A percentile compares a stretch with the other conserved stretches of the same genome.
These are phyloP conservation scores for Allomyces macrogynus DNA, from an alignment of 192 early-diverging fungal species.

Conservation along the genomic window DNA sequence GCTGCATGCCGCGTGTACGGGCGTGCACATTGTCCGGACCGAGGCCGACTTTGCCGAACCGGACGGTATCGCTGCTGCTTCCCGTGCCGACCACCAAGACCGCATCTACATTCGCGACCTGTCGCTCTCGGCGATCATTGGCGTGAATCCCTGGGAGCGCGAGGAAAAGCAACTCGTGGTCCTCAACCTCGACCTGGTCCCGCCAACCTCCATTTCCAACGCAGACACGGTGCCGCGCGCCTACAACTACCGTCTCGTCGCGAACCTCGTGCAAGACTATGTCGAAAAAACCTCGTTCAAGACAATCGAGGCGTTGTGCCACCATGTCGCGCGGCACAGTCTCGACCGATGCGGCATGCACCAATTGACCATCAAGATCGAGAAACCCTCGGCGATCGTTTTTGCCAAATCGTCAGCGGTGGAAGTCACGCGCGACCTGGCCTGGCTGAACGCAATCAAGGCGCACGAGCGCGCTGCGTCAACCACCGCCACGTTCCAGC, in stretches of 20 bases:
- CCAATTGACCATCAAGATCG: conserved; percentile 73
- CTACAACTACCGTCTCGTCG: conserved; percentile 79
- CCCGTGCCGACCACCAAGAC: conserved; percentile 35
- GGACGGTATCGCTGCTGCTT: conserved; percentile 13
- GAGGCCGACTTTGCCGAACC: conserved; percentile 28
- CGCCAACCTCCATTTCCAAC: conserved; percentile 12
- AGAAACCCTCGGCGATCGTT: conserved; percentile 83
- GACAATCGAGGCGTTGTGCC: conserved; percentile 87
- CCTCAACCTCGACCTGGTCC: conserved; percentile 49
- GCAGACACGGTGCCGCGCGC: conserved; percentile 45
- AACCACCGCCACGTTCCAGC: neutral
- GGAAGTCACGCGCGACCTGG: conserved; percentile 59
- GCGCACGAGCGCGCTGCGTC: neutral
- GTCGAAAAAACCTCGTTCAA: conserved; percentile 76
- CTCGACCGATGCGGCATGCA: conserved; percentile 62
- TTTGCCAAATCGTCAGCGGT: conserved; percentile 80
- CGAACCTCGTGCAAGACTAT: conserved; percentile 47
- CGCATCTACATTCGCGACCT: conserved; percentile 68
- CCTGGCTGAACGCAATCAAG: neutral
- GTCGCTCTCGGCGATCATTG: conserved; percentile 64
- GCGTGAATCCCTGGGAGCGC: conserved; percentile 89
- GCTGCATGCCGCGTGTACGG: conserved; percentile 72
- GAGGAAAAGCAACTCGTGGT: conserved; percentile 79
- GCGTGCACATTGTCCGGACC: conserved; percentile 68
- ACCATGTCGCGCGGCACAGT: conserved; percentile 53